Evolutionary conservation across 257 asterid genomes (phyloP).

Genomic region (Solanum appendiculatum): DNA sequence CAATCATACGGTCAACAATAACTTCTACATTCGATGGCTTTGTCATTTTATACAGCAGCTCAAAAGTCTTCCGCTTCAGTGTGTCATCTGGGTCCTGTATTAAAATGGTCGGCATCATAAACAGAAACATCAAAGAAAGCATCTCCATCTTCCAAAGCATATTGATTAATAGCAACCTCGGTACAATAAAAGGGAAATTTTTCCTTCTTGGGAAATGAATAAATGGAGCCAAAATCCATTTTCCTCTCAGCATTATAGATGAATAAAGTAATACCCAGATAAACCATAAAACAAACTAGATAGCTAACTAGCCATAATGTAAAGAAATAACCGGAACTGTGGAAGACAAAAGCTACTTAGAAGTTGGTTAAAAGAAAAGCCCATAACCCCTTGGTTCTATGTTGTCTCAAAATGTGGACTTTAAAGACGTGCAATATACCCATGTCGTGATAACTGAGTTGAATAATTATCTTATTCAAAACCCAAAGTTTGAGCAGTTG

Average conservation of each 20-base stretch:
- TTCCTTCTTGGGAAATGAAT: background rate
- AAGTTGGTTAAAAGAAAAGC: background rate
- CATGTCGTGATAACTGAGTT: background rate
- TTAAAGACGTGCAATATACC: background rate
- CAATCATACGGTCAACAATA: constrained; percentile 92
- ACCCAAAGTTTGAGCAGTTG: background rate
- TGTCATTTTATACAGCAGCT: constrained; percentile 91
- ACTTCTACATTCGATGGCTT: constrained; percentile 99
- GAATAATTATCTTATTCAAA: background rate
- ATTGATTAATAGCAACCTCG: background rate
- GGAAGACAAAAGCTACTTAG: background rate
- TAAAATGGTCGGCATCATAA: background rate
- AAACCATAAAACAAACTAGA: background rate
- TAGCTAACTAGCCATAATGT: background rate
- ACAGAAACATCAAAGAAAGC: background rate
- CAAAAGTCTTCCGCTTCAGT: constrained; percentile 96
- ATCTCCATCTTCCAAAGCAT: background rate
- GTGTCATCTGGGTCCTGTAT: constrained; percentile 97
- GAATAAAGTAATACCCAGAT: background rate
- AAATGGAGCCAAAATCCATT: background rate
- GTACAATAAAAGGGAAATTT: background rate
- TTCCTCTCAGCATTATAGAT: background rate
- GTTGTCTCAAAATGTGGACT: background rate
- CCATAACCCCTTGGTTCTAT: background rate
- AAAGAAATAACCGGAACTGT: background rate